Evolutionary conservation across 208 protist genomes (phyloP), one percentile per base, ranked within the genome.

Genomic region (Acanthamoeba culbertsoni): DNA sequence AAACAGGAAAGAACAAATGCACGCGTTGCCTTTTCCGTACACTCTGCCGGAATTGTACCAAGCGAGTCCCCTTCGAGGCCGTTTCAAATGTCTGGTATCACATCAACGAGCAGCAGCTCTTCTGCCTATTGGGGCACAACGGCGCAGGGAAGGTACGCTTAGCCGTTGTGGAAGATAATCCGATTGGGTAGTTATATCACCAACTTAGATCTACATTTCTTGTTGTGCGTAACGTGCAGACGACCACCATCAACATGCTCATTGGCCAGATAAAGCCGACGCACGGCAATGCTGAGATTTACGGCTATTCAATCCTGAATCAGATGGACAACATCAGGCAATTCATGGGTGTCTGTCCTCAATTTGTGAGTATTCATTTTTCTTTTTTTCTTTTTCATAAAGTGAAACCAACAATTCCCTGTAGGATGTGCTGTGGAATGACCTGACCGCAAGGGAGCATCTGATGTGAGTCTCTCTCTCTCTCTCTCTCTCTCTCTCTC

Each of bases 331-430:
- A 96, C 71, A 97, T 97, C 82, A 96, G 96, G 48, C 91, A 96
- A 88, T 65, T 97, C 68, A 97, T 99, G 62, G 98, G 98, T 23
- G 98, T 99, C 92, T 99, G 98, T 95, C 98, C 98, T 86, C 98
- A 99, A 95, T 98, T 98, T 95, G 59, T 68, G 31, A 10, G 59
- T 68, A 10, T 68, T 33, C 7, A 68, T 68, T 8, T 8, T 33
- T 10, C 28, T n/a, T 8, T 26, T n/a, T 68, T 8, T 33, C 59
- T n/a, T n/a, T 26, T 26, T 37, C 31, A 10, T 68, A n/a, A n/a
- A n/a, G n/a, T n/a, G n/a, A n/a, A n/a, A n/a, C n/a, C n/a, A n/a
- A n/a, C n/a, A n/a, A n/a, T n/a, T 37, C 59, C 59, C n/a, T 68
- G 31, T 26, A 51, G 42, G 98, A 99, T 95, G 96, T 98, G 7